Evolutionary conservation across 805 yeast species (phyloP), one percentile per base, ranked within the genome.

Genomic region (Metschnikowia kofuensis): DNA sequence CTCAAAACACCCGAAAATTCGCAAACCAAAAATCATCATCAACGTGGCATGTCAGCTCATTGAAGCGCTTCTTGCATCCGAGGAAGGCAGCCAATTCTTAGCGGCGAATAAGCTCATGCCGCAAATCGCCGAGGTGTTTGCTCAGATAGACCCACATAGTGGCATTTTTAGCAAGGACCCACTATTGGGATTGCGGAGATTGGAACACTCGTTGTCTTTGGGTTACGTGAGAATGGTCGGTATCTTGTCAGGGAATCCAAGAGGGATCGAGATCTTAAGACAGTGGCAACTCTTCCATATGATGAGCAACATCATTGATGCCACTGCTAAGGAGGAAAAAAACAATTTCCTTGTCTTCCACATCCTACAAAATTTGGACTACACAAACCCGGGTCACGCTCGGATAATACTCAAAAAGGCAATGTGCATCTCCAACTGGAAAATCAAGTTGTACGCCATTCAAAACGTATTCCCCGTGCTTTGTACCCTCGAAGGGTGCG

Each of bases 251-350:
- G 67, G 76, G 2, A 75, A 79, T 35, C 61, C 68, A 0, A 74
- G 77, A 42, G 99, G 99, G 0, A 65, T 87, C 26, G 74, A 74
- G 39, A 72, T 92, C 56, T 63, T 94, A 49, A 86, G 83, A 44
- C 83, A 87, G 52, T 88, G 96, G 94, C 86, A 90, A 57, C 77
- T 92, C 50, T 88, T 89, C 66, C 90, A 85, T 49, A 83, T 88
- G 67, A 72, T 90, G 45, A 84, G 86, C 57, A 88, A 88, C 57
- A 78, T 90, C 46, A 74, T 87, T 14, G 77, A 77, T 35, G 69
- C 76, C 5, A 73, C 79, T 11, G 64, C 44, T n/a, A 35, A 34
- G 1, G 53, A 57, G 8, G 65, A 62, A 10, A 11, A 52, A 16
- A 65, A 73, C 35, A 70, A 83, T 44, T 83, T 80, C 55, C 67